Conservation (phyloP, 2,329 filamentous ascomycete genomes). For the Bertia moriformis region DNA sequence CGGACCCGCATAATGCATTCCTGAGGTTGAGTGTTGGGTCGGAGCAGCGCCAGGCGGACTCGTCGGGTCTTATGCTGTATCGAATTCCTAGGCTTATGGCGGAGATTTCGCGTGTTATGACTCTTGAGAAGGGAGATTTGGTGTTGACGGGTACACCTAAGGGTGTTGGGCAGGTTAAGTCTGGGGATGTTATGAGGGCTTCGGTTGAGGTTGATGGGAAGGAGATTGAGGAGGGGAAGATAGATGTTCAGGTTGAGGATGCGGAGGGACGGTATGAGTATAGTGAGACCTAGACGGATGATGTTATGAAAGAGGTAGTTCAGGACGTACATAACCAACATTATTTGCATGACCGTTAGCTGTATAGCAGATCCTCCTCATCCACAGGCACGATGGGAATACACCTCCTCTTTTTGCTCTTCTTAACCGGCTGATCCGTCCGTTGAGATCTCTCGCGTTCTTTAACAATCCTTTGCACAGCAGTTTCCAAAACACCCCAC, state of each 20-base stretch:
- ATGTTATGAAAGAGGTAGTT: too few species aligned
- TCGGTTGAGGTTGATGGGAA: constrained; percentile 67
- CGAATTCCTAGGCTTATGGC: constrained; percentile 72
- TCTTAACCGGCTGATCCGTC: too few species aligned
- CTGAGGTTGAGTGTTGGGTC: constrained; percentile 76
- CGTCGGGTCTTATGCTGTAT: constrained; percentile 89
- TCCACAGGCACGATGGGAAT: constrained; percentile 14
- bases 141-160: constrained; percentile 95
- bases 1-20: constrained; percentile 77
- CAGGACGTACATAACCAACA: too few species aligned
- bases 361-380: constrained; percentile 10
- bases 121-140: constrained; percentile 78
- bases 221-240: constrained; percentile 70
- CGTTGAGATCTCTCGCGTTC: too few species aligned
- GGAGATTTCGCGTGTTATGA: constrained; percentile 92
- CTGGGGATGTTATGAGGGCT: constrained; percentile 76
- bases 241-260: constrained; percentile 74
- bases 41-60: constrained; percentile 66
- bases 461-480: not conserved
- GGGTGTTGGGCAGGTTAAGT: constrained; percentile 73
- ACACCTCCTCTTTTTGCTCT: constrained; percentile 8
- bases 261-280: constrained; percentile 66
- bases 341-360: too few species aligned
- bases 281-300: constrained; percentile 41
- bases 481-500: not conserved